Percentiles rank a stretch among this genome's conserved stretches.
phyloP scores from a whole-genome alignment of 331 rosid genomes.

The Erythrophleum ivorense region DNA sequence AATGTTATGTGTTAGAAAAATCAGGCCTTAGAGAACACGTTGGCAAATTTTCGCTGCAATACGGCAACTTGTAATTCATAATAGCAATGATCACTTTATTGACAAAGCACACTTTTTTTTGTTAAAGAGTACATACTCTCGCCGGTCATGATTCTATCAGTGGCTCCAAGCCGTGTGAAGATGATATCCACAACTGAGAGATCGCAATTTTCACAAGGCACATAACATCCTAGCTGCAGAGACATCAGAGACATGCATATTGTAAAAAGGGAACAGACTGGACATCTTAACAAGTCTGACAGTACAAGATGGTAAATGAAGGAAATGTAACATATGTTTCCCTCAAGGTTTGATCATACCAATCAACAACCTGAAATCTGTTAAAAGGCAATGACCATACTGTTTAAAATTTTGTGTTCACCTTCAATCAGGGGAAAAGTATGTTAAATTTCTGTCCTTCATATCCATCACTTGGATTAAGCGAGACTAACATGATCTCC shows the following conservation, averaged over 20 bases:
- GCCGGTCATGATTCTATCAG: slow-evolving; percentile 96
- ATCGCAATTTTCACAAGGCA: slow-evolving; percentile 79
- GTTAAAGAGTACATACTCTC: slow-evolving; percentile 78
- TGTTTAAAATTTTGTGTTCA: slow-evolving; percentile 13
- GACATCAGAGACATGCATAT: slow-evolving; percentile 31
- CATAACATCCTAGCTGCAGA: slow-evolving; percentile 93
- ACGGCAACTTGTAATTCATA: neutral
- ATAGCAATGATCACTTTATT: neutral
- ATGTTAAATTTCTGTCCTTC: neutral
- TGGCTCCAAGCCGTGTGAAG: slow-evolving; percentile 97
- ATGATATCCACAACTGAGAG: slow-evolving; percentile 85
- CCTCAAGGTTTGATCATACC: slow-evolving; percentile 12
- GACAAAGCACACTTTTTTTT: neutral
- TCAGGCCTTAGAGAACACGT: neutral
- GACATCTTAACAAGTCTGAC: slow-evolving; percentile 26
- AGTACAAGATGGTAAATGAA: slow-evolving; percentile 19
- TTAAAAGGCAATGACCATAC: neutral
- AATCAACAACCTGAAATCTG: slow-evolving; percentile 10
- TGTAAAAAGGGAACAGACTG: slow-evolving; percentile 9
- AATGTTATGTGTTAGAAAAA: neutral
- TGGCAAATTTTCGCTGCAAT: neutral
- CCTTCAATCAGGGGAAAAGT: neutral
- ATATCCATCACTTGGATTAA: slow-evolving; percentile 14
- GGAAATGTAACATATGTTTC: slow-evolving; percentile 17
- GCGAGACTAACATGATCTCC: slow-evolving; percentile 19